phyloP scores from a whole-genome alignment of 495 filamentous ascomycete genomes.

The Lindgomyces ingoldianus region DNA sequence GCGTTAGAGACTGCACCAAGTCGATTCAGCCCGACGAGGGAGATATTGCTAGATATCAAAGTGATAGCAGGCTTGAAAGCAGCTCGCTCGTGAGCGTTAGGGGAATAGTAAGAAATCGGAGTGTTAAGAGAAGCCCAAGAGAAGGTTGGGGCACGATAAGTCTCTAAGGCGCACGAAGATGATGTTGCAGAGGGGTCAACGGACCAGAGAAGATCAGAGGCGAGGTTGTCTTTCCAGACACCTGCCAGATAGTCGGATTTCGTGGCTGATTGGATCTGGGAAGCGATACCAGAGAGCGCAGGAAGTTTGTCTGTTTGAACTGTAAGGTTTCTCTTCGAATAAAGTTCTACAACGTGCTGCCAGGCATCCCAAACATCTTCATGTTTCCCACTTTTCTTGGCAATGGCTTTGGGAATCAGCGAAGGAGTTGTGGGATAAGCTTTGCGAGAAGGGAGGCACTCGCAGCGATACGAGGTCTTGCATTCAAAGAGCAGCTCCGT shows the following conservation, averaged over 20 bases:
- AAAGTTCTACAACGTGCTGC: conserved; percentile 27
- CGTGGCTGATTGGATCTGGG: conserved; percentile 18
- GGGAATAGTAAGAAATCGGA: conserved; percentile 13
- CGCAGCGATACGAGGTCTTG: conserved; percentile 26
- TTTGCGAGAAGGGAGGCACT: conserved; percentile 17
- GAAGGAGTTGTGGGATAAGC: conserved; percentile 16
- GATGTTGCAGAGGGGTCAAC: background rate
- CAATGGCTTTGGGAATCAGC: conserved; percentile 20
- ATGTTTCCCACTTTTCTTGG: background rate
- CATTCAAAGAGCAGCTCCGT: conserved; percentile 39
- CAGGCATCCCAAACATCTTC: conserved; percentile 23
- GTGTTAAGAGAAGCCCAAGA: conserved; percentile 18
- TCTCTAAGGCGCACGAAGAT: background rate
- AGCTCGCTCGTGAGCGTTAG: conserved; percentile 13
- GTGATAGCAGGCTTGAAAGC: conserved; percentile 8
- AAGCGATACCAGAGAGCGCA: conserved; percentile 24
- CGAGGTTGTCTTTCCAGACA: conserved; percentile 26
- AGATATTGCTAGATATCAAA: conserved; percentile 6
- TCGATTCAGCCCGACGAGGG: conserved; percentile 13
- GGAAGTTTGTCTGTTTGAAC: conserved; percentile 11
- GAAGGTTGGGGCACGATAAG: conserved; percentile 17
- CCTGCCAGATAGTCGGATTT: conserved; percentile 16
- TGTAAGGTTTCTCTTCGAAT: conserved; percentile 25
- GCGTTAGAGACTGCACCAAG: conserved; percentile 17
- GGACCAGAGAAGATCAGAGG: conserved; percentile 26